Evolutionary conservation across 495 filamentous ascomycete genomes (phyloP).

Genomic region (Aspergillus affinis): DNA sequence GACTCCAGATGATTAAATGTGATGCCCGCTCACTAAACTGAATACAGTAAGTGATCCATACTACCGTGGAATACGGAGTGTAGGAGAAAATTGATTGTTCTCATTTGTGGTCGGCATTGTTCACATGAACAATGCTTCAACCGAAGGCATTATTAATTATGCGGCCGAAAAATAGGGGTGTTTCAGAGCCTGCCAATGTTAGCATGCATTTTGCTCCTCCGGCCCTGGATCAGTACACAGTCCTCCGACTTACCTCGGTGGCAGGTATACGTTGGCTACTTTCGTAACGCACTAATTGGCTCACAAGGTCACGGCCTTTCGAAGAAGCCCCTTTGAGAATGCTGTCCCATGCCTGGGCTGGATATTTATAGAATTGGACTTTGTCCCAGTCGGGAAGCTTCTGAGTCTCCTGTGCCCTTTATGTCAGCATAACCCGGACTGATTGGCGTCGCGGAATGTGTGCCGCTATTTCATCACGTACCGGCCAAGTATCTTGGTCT

Average conservation of each 20-base stretch:
- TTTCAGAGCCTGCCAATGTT: slow-evolving; percentile 29
- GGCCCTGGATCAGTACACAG: slow-evolving; percentile 13
- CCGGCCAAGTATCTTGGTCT: slow-evolving; percentile 73
- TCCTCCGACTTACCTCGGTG: slow-evolving; percentile 38
- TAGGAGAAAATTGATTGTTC: background rate
- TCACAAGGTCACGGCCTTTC: slow-evolving; percentile 54
- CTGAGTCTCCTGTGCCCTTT: slow-evolving; percentile 46
- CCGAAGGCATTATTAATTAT: background rate
- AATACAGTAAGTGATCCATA: background rate
- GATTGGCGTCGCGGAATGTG: background rate
- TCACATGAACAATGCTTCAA: background rate
- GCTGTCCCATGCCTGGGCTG: slow-evolving; percentile 50
- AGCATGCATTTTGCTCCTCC: background rate
- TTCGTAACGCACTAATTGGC: slow-evolving; percentile 56
- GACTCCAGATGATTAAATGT: background rate
- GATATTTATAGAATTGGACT: slow-evolving; percentile 58
- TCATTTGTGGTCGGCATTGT: background rate
- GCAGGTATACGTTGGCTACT: slow-evolving; percentile 51
- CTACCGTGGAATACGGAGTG: background rate
- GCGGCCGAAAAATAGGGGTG: slow-evolving; percentile 38
- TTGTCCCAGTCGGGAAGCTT: slow-evolving; percentile 66
- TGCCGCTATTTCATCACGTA: slow-evolving; percentile 24
- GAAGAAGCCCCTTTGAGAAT: slow-evolving; percentile 51
- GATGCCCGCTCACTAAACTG: background rate
- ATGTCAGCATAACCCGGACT: slow-evolving; percentile 10